These are phyloP conservation scores for Phaeosphaeria sp. DNA, from an alignment of 2,329 filamentous ascomycete genomes.

Conservation along the genomic window DNA sequence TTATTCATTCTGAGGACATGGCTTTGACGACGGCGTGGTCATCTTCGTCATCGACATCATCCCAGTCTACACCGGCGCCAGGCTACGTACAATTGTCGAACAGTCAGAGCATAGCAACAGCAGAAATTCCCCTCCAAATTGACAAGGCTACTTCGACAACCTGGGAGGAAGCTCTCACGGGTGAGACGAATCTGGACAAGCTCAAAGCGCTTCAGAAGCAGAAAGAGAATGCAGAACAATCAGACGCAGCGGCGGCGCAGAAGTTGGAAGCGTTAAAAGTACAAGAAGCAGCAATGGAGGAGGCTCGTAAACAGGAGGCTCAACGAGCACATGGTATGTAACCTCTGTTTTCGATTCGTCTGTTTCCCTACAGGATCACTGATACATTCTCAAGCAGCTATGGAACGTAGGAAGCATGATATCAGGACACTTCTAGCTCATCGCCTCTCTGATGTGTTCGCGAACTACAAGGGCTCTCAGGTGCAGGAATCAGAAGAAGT, in stretches of 20 bases:
- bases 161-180: constrained; percentile 1
- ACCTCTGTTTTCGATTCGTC: not conserved
- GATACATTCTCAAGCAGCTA: not conserved
- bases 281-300: not conserved
- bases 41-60: not conserved
- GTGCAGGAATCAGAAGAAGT: not conserved
- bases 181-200: constrained; percentile 8
- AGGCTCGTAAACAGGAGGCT: not conserved
- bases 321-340: constrained; percentile 6
- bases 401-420: not conserved
- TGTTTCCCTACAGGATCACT: not conserved
- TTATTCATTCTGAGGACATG: not conserved
- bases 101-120: too few relatives aligned
- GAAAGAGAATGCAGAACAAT: not conserved
- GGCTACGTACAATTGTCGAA: not conserved
- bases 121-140: too few relatives aligned
- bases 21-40: not conserved
- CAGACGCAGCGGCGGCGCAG: not conserved
- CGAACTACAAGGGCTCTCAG: not conserved
- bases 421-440: not conserved
- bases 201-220: not conserved
- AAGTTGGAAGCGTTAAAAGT: not conserved
- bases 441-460: not conserved
- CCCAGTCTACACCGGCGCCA: not conserved
- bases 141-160: not conserved